A percentile compares a stretch with the other conserved stretches of the same genome.
Conservation (phyloP, 176 grass and related monocot species). For the Eragrostis nindensis region DNA sequence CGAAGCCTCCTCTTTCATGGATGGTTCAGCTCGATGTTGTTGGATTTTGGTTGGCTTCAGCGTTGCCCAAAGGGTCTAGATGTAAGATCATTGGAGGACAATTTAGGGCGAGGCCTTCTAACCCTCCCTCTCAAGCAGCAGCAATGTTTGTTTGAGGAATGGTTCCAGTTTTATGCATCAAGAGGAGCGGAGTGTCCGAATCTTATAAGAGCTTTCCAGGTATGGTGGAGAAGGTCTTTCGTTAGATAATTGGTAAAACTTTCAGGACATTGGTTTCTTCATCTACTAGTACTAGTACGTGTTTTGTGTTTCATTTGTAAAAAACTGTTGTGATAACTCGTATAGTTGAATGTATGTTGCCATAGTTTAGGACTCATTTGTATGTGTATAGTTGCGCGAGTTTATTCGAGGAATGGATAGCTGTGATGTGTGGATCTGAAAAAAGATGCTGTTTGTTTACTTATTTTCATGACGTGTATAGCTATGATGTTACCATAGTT, state of each 20-base stretch:
- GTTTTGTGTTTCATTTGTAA: constrained; percentile 18
- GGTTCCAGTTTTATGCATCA: constrained; percentile 62
- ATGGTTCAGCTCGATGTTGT: constrained; percentile 66
- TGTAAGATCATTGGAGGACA: constrained; percentile 80
- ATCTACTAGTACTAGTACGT: constrained; percentile 26
- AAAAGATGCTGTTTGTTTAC: constrained; percentile 5
- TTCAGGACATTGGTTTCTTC: not conserved
- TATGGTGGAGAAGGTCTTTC: constrained; percentile 88
- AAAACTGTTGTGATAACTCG: constrained; percentile 34
- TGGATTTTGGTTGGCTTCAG: constrained; percentile 87
- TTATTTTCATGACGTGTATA: not conserved
- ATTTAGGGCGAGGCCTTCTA: constrained; percentile 62
- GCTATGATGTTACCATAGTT: not conserved
- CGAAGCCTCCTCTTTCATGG: constrained; percentile 48
- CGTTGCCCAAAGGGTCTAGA: constrained; percentile 84
- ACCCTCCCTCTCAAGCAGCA: constrained; percentile 79
- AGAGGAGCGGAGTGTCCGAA: constrained; percentile 67
- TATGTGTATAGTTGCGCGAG: constrained; percentile 37
- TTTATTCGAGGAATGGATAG: constrained; percentile 36
- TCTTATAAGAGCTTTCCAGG: constrained; percentile 76
- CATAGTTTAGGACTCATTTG: constrained; percentile 36
- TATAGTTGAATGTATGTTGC: constrained; percentile 28
- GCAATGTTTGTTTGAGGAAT: constrained; percentile 78
- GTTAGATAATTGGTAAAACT: constrained; percentile 40
- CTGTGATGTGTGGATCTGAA: not conserved